Conservation (phyloP, 2,329 filamentous ascomycete species). For the Aspergillus felis region DNA sequence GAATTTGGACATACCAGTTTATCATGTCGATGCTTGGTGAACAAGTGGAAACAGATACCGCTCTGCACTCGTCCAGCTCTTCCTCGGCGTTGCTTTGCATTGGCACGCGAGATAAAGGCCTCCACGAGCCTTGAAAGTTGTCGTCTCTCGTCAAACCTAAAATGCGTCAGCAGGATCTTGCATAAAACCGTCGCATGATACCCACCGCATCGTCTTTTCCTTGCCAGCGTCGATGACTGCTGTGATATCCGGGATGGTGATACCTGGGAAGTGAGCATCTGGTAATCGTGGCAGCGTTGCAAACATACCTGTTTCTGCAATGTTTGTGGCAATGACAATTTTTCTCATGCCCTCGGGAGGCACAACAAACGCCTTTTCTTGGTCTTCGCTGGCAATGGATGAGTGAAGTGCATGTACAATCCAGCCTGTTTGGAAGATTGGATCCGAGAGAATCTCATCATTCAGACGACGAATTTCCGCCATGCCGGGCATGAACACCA, state of each 20-base stretch:
- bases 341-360: slow-evolving; percentile 81
- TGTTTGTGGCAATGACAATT: slow-evolving; percentile 95
- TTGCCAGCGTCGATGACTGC: slow-evolving; percentile 96
- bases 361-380: slow-evolving; percentile 85
- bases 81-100: slow-evolving; percentile 90
- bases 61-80: slow-evolving; percentile 93
- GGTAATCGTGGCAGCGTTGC: neutral
- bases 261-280: slow-evolving; percentile 39
- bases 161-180: slow-evolving; percentile 7
- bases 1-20: slow-evolving; percentile 43
- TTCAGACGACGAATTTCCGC: slow-evolving; percentile 88
- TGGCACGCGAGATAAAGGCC: slow-evolving; percentile 91
- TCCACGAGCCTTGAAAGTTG: slow-evolving; percentile 89
- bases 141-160: slow-evolving; percentile 80
- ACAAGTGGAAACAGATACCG: slow-evolving; percentile 92
- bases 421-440: slow-evolving; percentile 73
- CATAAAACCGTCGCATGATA: slow-evolving; percentile 2
- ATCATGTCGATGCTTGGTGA: slow-evolving; percentile 86
- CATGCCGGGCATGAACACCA: slow-evolving; percentile 94
- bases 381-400: slow-evolving; percentile 91
- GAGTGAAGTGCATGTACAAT: slow-evolving; percentile 88
- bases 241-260: slow-evolving; percentile 96
- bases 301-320: slow-evolving; percentile 77
- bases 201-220: slow-evolving; percentile 79
- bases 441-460: slow-evolving; percentile 74